Base-by-base conservation (phyloP, 2,329 filamentous ascomycete species). In the Amauroascus niger region DNA sequence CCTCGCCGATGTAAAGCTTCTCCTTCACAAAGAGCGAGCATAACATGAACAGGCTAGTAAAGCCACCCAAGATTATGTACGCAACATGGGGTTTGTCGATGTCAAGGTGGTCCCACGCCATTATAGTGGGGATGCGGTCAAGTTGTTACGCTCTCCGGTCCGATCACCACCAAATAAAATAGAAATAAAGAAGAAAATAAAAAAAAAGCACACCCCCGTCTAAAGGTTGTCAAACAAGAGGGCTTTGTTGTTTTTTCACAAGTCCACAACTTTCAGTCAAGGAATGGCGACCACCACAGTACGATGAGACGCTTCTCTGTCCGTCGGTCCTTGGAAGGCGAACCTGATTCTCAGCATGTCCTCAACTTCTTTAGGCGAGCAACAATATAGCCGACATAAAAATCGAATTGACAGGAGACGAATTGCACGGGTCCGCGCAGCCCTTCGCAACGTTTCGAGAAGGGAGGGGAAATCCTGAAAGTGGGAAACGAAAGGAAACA, bases 1-100 rank as follows among this genome's bases (percentile, higher is more conserved):
- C 93, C 78, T 98, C 93, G 67, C 93, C 93, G 69, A 98, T 98
- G 75, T 98, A 98, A 66, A 97, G 80, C 69, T 87, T 87, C 77
- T 98, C 93, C 77, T 98, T 98, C 74, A 98, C 95, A 66, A 97
- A 83, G 53, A 94, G 88, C 56, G 93, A 98, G 71, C 89, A 95
- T 56, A 98, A 78, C 93, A 98, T 98, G 75, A 98, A 98, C 63
- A 98, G 76, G 57, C 86, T 89, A 62, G 93, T 98, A 75, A 98
- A 98, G 69, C 91, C 93, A 65, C 93, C 93, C 54, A 98, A 77
- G 72, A 98, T 96, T 73, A 97, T 88, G 73, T 98, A 98, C 60
- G 95, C 93, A 87, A 97, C 72, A 77, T 98, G 93, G 64, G 93
- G 88, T 77, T 85, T 87, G 73, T 94, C 96, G 74, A 97, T 84